Evolutionary conservation across 768 basidiomycete genomes (phyloP), one percentile per base, ranked within the genome.

Genomic region (Dacryopinax primogenitus): DNA sequence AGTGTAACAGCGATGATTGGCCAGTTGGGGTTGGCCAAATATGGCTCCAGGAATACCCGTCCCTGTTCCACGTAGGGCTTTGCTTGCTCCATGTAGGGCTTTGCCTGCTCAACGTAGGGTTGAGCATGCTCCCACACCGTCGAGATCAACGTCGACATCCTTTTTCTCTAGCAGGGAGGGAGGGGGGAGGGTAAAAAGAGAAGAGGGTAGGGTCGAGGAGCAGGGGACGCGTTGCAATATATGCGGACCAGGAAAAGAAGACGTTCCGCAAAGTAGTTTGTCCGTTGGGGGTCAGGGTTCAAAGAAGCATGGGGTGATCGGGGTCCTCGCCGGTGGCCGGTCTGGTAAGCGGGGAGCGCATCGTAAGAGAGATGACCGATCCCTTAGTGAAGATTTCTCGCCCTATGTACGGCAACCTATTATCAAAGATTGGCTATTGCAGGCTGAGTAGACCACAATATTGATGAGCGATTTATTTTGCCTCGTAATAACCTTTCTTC

Each of bases 1-100:
- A 67, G 51, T 11, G 51, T 51, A 18, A 71, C 26, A 3, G 68
- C 30, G 15, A 72, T 67, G 44, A 70, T 66, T 2, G 51, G 51
- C 51, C 51, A 58, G 51, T 58, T 58, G 23, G 51, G 51, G 13
- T 4, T 30, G 7, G 26, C 51, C 13, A 58, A 15, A 6, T 28
- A 21, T 11, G 51, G 51, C 51, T 58, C 26, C 4, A 58, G 26
- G 51, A 21, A 11, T 11, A 28, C 51, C 51, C 51, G n/a, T n/a
- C n/a, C n/a, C n/a, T n/a, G n/a, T n/a, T n/a, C n/a, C n/a, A n/a
- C n/a, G n/a, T n/a, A n/a, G n/a, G n/a, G n/a, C n/a, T n/a, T n/a
- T n/a, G n/a, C n/a, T n/a, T n/a, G n/a, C n/a, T n/a, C n/a, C n/a
- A n/a, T n/a, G n/a, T n/a, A n/a, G n/a, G n/a, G n/a, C n/a, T n/a